Percentiles rank a stretch among this genome's conserved stretches.
Conservation (phyloP, 352 stramenopile species). For the Globisporangium yorkense region DNA sequence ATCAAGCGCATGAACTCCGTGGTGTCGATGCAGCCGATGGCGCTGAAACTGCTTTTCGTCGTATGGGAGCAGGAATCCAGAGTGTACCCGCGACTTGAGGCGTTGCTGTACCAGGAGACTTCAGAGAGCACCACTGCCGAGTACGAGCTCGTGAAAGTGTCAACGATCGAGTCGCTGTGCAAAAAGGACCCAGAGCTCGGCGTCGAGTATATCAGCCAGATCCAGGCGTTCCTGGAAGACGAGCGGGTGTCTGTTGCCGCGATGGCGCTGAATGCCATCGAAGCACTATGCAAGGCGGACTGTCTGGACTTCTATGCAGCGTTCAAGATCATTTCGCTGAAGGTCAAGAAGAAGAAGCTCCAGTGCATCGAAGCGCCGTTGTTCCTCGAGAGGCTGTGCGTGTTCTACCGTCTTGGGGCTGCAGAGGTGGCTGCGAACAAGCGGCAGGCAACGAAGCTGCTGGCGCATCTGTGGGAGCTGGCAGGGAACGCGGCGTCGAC, state of each 20-base stretch:
- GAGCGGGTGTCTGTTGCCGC: conserved; percentile 37
- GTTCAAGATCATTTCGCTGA: conserved; percentile 69
- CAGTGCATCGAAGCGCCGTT: conserved; percentile 31
- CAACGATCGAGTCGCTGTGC: conserved; percentile 60
- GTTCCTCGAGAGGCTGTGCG: conserved; percentile 52
- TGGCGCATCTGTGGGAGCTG: conserved; percentile 49
- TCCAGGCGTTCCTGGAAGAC: conserved; percentile 57
- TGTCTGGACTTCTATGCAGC: conserved; percentile 72
- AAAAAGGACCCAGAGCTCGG: conserved; percentile 54
- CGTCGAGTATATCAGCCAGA: conserved; percentile 56
- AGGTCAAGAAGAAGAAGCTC: conserved; percentile 65
- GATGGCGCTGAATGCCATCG: conserved; percentile 64
- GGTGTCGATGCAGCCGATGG: conserved; percentile 28
- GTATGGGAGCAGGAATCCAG: conserved; percentile 64
- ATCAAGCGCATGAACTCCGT: conserved; percentile 51
- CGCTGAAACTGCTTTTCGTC: conserved; percentile 48
- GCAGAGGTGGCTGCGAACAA: conserved; percentile 31
- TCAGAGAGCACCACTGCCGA: conserved; percentile 23
- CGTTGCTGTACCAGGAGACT: conserved; percentile 34
- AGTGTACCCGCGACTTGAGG: conserved; percentile 56
- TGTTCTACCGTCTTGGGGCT: conserved; percentile 42
- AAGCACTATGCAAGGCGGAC: conserved; percentile 44
- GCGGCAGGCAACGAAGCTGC: conserved; percentile 35
- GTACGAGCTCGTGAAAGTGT: conserved; percentile 41
- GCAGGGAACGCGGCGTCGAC: conserved; percentile 20